Percentiles rank a stretch among this genome's conserved stretches.
These are phyloP conservation scores for Gynandropsis gynandra DNA, from an alignment of 345 rosid genomes.

Conservation along the genomic window DNA sequence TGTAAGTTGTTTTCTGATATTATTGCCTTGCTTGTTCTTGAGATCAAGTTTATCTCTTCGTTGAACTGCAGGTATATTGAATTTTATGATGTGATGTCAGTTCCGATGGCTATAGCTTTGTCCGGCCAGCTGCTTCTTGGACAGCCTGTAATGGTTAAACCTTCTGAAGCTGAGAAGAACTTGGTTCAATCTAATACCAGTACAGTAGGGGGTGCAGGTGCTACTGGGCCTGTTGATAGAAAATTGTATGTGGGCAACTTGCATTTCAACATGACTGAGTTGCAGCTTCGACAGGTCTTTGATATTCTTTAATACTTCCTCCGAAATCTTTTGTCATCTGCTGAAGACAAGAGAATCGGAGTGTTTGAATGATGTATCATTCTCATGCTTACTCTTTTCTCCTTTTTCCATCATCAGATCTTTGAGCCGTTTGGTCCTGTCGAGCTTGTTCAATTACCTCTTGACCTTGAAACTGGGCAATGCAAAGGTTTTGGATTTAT, in stretches of 20 bases:
- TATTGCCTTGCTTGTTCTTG: slow-evolving; percentile 22
- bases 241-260: slow-evolving; percentile 88
- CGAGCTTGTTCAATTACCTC: slow-evolving; percentile 93
- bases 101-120: slow-evolving; percentile 92
- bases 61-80: slow-evolving; percentile 79
- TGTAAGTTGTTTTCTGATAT: slow-evolving; percentile 38
- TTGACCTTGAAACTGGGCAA: slow-evolving; percentile 83
- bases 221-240: slow-evolving; percentile 72
- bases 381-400: slow-evolving; percentile 6
- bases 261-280: slow-evolving; percentile 88
- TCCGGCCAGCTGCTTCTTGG: slow-evolving; percentile 85
- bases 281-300: slow-evolving; percentile 79
- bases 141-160: slow-evolving; percentile 97
- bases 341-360: background rate
- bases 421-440: slow-evolving; percentile 93
- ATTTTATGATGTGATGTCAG: slow-evolving; percentile 88
- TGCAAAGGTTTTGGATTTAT: slow-evolving; percentile 98
- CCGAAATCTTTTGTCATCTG: too few species aligned
- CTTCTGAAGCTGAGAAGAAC: slow-evolving; percentile 98
- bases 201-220: slow-evolving; percentile 36
- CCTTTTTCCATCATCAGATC: slow-evolving; percentile 39
- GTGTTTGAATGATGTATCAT: background rate
- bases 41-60: slow-evolving; percentile 30
- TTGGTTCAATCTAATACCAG: slow-evolving; percentile 68
- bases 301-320: too few species aligned